Evolutionary conservation across 805 yeast species (phyloP).

Genomic region (Candida loeiensis): DNA sequence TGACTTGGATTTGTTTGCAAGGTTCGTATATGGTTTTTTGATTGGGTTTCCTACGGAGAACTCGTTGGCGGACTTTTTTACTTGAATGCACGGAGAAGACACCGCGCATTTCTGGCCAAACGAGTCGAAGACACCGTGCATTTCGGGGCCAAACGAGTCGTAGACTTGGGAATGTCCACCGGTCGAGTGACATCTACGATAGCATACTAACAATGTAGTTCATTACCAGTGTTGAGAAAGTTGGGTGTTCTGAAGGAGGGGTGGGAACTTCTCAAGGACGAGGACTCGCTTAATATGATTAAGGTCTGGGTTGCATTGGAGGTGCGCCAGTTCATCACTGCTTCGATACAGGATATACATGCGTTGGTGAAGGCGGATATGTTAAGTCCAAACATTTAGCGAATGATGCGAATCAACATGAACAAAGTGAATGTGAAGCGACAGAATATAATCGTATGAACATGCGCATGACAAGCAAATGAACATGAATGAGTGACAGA

Average conservation of each 20-base stretch:
- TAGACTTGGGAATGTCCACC: not conserved
- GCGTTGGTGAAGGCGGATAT: conserved; percentile 43
- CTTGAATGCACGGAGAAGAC: too few relatives aligned
- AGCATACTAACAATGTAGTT: conserved; percentile 39
- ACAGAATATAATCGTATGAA: not conserved
- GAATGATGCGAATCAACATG: too few relatives aligned
- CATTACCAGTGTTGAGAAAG: conserved; percentile 81
- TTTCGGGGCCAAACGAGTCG: too few relatives aligned
- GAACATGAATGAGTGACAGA: too few relatives aligned
- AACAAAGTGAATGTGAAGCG: not conserved
- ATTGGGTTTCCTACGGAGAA: conserved; percentile 41
- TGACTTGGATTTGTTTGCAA: conserved; percentile 87
- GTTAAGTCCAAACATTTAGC: conserved; percentile 41
- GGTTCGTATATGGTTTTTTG: conserved; percentile 65
- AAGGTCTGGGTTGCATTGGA: conserved; percentile 91
- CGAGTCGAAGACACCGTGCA: too few relatives aligned
- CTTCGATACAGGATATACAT: conserved; percentile 69
- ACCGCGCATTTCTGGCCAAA: too few relatives aligned
- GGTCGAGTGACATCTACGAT: not conserved
- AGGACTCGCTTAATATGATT: conserved; percentile 71
- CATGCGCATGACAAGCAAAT: too few relatives aligned
- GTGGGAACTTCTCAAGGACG: conserved; percentile 50
- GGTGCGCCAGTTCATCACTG: conserved; percentile 78
- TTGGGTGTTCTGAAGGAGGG: conserved; percentile 70
- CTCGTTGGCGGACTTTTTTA: conserved; percentile 14